Evolutionary conservation across 2,329 filamentous ascomycete genomes (phyloP).

Genomic region (Chaetomiaceae sp.): DNA sequence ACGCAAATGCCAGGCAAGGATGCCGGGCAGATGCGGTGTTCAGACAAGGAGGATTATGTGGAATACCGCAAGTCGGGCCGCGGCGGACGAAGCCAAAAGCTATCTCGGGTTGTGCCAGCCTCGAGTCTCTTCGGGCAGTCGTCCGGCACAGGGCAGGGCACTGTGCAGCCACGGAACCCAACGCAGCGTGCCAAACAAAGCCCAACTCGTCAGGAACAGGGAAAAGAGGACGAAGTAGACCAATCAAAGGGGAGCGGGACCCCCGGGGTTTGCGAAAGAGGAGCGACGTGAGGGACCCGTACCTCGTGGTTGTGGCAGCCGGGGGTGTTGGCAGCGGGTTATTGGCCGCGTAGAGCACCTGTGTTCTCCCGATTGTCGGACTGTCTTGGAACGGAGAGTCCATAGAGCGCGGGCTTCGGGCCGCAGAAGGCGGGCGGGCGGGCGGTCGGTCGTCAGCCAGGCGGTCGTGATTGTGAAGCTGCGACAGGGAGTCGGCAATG

Average conservation of each 20-base stretch:
- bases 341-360: constrained; percentile 30
- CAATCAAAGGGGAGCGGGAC: neutral
- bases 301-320: constrained; percentile 24
- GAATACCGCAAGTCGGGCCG: neutral
- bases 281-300: constrained; percentile 9
- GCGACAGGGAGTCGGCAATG: constrained; percentile 48
- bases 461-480: constrained; percentile 45
- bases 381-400: constrained; percentile 38
- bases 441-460: constrained; percentile 32
- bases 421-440: constrained; percentile 18
- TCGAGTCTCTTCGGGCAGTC: neutral
- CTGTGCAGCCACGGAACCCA: neutral
- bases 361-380: constrained; percentile 43
- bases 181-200: constrained; percentile 6
- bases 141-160: neutral
- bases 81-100: neutral
- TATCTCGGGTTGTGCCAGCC: neutral
- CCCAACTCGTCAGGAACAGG: constrained; percentile 3
- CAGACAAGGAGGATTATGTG: neutral
- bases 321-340: constrained; percentile 27
- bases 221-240: neutral
- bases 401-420: constrained; percentile 22
- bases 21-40: neutral
- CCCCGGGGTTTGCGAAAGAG: neutral
- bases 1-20: constrained; percentile 19